A percentile compares a stretch with the other conserved stretches of the same genome.
Conservation (phyloP, 192 early-diverging fungal genomes). For the Backusella australiensis region DNA sequence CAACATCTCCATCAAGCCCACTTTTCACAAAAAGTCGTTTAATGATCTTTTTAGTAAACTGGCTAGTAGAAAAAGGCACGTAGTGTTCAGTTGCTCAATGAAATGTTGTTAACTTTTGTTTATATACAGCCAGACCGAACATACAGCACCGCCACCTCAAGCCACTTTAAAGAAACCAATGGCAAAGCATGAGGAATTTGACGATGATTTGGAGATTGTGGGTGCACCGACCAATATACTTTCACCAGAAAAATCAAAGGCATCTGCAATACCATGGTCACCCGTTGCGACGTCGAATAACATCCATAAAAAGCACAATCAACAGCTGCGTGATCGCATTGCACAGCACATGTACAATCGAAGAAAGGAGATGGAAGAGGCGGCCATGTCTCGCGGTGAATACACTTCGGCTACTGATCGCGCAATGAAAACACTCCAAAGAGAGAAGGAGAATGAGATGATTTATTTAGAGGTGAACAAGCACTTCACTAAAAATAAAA, state of each 20-base stretch:
- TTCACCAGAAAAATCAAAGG: neutral
- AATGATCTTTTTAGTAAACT: neutral
- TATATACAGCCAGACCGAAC: neutral
- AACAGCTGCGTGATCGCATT: constrained; percentile 14
- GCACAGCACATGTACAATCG: constrained; percentile 13
- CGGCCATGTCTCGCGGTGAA: neutral
- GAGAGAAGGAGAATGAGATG: constrained; percentile 15
- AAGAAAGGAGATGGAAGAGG: constrained; percentile 21
- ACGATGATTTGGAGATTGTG: constrained; percentile 33
- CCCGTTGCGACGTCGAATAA: neutral
- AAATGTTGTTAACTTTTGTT: neutral
- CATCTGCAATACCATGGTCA: neutral
- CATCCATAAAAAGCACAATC: constrained; percentile 17
- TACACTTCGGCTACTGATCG: constrained; percentile 15
- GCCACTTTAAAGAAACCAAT: neutral
- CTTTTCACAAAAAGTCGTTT: constrained; percentile 10
- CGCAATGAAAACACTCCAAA: constrained; percentile 9
- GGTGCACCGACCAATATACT: constrained; percentile 5
- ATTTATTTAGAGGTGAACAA: constrained; percentile 13
- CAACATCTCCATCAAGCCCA: constrained; percentile 2
- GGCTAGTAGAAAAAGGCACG: neutral
- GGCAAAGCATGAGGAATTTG: neutral
- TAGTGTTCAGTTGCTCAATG: neutral
- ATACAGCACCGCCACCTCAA: neutral
- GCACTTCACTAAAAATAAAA: neutral